Percentiles rank a stretch among this genome's conserved stretches.
These are phyloP conservation scores for Xylariaceae sp. DNA, from an alignment of 2,329 filamentous ascomycete genomes.

Conservation along the genomic window DNA sequence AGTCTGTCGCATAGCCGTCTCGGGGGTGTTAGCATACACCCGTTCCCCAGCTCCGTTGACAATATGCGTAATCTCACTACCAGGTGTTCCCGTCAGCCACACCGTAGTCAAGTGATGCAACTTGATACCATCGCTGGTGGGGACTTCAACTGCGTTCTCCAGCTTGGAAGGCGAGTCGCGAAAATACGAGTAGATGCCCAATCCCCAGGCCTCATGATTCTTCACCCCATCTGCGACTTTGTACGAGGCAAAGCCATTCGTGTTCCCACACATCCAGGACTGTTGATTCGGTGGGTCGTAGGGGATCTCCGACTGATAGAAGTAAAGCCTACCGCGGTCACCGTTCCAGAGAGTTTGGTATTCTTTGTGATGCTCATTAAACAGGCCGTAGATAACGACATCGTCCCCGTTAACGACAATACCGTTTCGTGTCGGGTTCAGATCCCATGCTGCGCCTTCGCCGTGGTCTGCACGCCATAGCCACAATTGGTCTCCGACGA, in stretches of 20 bases:
- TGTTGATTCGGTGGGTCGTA: conserved; percentile 33
- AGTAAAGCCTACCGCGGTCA: conserved; percentile 31
- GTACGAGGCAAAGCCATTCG: conserved; percentile 34
- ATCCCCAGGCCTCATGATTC: conserved; percentile 32
- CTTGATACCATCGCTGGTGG: conserved; percentile 24
- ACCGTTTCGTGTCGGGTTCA: conserved; percentile 31
- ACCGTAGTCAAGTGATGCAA: conserved; percentile 33
- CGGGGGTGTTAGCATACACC: conserved; percentile 30
- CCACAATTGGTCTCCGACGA: conserved; percentile 33
- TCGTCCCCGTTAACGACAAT: conserved; percentile 32
- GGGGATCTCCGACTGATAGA: conserved; percentile 36
- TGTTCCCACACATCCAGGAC: conserved; percentile 27
- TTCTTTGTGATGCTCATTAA: conserved; percentile 35
- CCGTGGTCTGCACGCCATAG: conserved; percentile 35
- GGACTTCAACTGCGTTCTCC: conserved; percentile 33
- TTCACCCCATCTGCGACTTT: conserved; percentile 31
- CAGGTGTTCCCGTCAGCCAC: conserved; percentile 30
- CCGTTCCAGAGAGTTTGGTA: conserved; percentile 35
- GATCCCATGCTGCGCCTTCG: conserved; percentile 28
- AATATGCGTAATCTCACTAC: conserved; percentile 33
- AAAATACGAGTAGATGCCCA: conserved; percentile 35
- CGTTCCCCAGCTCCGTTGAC: conserved; percentile 29
- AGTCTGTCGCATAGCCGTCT: conserved; percentile 33
- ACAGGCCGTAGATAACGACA: conserved; percentile 33
- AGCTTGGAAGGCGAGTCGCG: conserved; percentile 33